Conservation (phyloP, 805 yeast genomes). For the Cyberlindnera misumaiensis region DNA sequence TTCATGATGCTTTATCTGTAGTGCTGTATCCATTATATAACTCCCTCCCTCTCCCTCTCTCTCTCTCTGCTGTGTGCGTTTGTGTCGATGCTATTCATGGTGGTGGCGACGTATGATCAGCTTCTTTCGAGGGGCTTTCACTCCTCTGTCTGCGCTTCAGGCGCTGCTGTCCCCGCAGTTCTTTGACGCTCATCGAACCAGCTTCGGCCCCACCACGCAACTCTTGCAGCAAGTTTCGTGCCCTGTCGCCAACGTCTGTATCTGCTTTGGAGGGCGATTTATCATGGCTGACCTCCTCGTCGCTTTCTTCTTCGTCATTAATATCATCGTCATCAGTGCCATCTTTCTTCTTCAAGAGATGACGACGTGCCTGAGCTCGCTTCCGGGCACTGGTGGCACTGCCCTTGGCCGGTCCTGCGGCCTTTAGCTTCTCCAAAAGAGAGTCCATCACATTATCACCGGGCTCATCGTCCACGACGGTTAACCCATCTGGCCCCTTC, state of each 20-base stretch:
- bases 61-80: too few relatives aligned
- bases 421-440: constrained; percentile 76
- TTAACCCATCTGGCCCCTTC: not conserved
- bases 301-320: constrained; percentile 9
- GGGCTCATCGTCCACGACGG: constrained; percentile 21
- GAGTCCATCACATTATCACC: constrained; percentile 71
- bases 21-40: too few relatives aligned
- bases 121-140: not conserved
- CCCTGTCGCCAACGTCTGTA: constrained; percentile 50
- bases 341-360: constrained; percentile 36
- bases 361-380: constrained; percentile 68
- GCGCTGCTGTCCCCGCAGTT: constrained; percentile 35
- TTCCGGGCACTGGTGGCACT: constrained; percentile 78
- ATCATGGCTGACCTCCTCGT: constrained; percentile 6
- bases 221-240: constrained; percentile 56
- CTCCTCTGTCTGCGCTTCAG: constrained; percentile 20
- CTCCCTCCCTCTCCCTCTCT: too few relatives aligned
- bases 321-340: constrained; percentile 10
- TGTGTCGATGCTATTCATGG: too few relatives aligned
- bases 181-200: constrained; percentile 32
- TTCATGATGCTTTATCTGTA: too few relatives aligned
- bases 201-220: constrained; percentile 33
- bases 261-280: constrained; percentile 2
- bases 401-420: constrained; percentile 72
- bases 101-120: too few relatives aligned